These are phyloP conservation scores for Peterozyma toletana DNA, from an alignment of 805 yeast species.

Conservation along the genomic window DNA sequence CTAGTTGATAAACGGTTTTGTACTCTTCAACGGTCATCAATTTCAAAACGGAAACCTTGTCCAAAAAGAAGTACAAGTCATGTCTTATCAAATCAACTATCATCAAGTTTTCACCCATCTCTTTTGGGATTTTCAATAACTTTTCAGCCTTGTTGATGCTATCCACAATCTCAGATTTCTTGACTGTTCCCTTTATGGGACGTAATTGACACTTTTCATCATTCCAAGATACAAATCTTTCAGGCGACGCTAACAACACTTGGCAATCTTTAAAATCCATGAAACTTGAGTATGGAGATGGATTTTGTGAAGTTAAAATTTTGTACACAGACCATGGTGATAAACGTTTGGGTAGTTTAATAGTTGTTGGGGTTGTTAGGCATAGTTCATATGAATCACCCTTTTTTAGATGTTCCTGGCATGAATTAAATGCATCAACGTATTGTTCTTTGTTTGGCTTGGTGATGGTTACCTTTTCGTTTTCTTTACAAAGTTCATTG, in stretches of 20 bases:
- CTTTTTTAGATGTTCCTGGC: conserved; percentile 59
- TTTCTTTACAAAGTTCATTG: background rate
- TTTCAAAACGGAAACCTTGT: conserved; percentile 62
- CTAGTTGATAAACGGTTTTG: conserved; percentile 83
- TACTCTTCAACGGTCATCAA: conserved; percentile 93
- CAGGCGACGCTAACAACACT: conserved; percentile 88
- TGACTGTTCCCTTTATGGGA: conserved; percentile 95
- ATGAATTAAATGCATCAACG: conserved; percentile 42
- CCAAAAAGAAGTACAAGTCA: conserved; percentile 66
- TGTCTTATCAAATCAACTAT: conserved; percentile 94
- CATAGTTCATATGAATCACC: conserved; percentile 96
- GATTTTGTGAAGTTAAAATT: conserved; percentile 62
- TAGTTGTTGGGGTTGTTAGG: conserved; percentile 67
- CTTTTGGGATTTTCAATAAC: conserved; percentile 78
- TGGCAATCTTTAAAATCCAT: conserved; percentile 59
- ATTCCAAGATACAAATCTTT: conserved; percentile 82
- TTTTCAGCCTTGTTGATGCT: conserved; percentile 46
- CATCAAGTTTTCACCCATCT: conserved; percentile 93
- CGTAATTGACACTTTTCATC: conserved; percentile 62
- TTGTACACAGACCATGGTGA: conserved; percentile 78
- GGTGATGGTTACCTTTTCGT: conserved; percentile 20
- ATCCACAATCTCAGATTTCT: conserved; percentile 48
- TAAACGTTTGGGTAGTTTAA: conserved; percentile 40
- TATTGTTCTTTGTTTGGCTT: conserved; percentile 52
- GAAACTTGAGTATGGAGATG: conserved; percentile 88